Evolutionary conservation across 306 rosid species (phyloP), one percentile per base, ranked within the genome.

Genomic region (Astragalus glycyphyllos): DNA sequence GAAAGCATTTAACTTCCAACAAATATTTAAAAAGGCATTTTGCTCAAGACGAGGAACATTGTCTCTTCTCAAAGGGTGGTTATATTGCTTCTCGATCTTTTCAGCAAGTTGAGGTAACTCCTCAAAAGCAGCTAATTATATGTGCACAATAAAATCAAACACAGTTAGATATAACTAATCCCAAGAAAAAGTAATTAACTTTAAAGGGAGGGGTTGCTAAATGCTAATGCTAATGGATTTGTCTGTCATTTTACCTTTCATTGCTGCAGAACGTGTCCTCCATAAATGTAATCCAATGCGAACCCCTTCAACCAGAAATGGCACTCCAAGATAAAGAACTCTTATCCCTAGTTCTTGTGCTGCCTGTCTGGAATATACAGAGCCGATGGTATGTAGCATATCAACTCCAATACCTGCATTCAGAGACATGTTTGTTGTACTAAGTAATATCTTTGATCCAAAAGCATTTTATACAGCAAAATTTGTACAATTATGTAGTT

Each of bases 261-360:
- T 95, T 32, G 98, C 98, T 14, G 96, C 87, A 37, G 89, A 72
- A 76, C 89, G 97, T 55, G 98, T 86, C 80, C 89, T 90, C 97
- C 89, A 90, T 69, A 82, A 90, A 79, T 90, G 97, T 38, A 97
- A 95, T 80, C 89, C 91, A 50, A 83, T 86, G 13, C 97, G 89
- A 67, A 91, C 91, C 97, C 97, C 89, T 78, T 94, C 97, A 14
- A 96, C 87, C 74, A 94, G 58, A 82, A 94, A 94, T 63, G 97
- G 98, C 47, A 94, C 88, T 7, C 97, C 96, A 11, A 94, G 94
- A 65, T 74, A 90, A 67, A 90, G 82, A 72, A 92, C 97, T 71
- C 84, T 94, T 77, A 87, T 89, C 58, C 98, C 98, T 65, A 94
- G 89, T 86, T 94, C 96, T 83, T 84, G 92, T 8, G 92, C 97